Conservation (phyloP, 768 basidiomycete species). For the Hemileccinum impolitum region DNA sequence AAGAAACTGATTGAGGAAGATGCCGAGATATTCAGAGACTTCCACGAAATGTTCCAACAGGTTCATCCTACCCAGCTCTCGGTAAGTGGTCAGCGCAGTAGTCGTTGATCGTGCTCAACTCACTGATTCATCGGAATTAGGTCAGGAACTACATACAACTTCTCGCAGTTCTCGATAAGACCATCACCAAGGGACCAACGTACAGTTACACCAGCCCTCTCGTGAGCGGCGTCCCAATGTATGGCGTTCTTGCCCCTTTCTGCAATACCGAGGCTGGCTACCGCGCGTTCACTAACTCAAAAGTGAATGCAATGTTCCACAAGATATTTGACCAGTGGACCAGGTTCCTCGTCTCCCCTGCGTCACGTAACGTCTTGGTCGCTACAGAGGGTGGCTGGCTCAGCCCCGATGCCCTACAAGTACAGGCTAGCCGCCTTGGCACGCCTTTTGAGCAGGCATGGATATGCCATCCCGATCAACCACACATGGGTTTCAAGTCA, state of each 20-base stretch:
- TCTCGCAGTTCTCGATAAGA: conserved; percentile 28
- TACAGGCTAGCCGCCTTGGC: conserved; percentile 5
- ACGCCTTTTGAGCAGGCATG: conserved; percentile 37
- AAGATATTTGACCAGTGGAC: conserved; percentile 51
- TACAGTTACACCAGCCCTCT: conserved; percentile 20
- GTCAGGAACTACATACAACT: conserved; percentile 9
- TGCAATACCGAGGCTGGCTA: conserved; percentile 21
- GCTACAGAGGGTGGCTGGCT: conserved; percentile 47
- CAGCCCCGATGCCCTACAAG: conserved; percentile 29
- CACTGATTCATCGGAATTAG: background rate
- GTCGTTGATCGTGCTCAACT: background rate
- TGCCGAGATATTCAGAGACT: conserved; percentile 17
- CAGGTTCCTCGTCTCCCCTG: conserved; percentile 41
- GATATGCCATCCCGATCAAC: conserved; percentile 36
- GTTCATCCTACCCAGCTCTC: conserved; percentile 4
- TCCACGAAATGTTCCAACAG: conserved; percentile 25
- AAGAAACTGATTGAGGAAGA: conserved; percentile 23
- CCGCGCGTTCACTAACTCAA: conserved; percentile 30
- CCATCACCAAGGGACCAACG: conserved; percentile 15
- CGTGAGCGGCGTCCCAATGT: conserved; percentile 23
- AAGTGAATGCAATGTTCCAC: conserved; percentile 46
- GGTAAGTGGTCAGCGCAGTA: conserved; percentile 3
- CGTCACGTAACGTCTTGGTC: conserved; percentile 42
- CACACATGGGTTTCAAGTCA: conserved; percentile 44
- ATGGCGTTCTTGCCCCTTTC: conserved; percentile 21